These are phyloP conservation scores for Vitis hybrid DNA, from an alignment of 177 flowering plant genomes.

Conservation along the genomic window DNA sequence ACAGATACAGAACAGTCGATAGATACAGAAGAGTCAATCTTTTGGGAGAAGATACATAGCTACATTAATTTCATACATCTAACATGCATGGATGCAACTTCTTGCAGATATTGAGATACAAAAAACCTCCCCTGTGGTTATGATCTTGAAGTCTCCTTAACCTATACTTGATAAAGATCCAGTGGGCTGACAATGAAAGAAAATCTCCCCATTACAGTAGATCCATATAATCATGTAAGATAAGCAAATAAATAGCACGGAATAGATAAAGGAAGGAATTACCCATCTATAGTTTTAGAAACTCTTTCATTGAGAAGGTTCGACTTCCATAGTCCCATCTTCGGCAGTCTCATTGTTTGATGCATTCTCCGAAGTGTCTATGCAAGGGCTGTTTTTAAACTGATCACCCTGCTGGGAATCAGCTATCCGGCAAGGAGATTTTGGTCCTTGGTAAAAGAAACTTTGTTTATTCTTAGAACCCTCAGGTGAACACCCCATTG, in stretches of 20 bases:
- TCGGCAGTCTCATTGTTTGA: slow-evolving; percentile 31
- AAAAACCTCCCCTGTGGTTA: not conserved
- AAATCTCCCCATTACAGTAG: slow-evolving; percentile 41
- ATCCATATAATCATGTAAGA: slow-evolving; percentile 20
- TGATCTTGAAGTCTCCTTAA: slow-evolving; percentile 12
- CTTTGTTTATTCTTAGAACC: slow-evolving; percentile 24
- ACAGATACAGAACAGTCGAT: too few species aligned
- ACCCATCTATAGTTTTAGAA: slow-evolving; percentile 28
- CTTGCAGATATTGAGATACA: not conserved
- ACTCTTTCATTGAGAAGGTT: slow-evolving; percentile 26
- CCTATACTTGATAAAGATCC: slow-evolving; percentile 21
- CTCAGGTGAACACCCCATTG: slow-evolving; percentile 24
- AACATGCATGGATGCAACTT: not conserved
- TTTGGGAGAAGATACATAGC: not conserved
- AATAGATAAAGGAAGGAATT: slow-evolving; percentile 49
- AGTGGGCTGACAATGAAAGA: slow-evolving; percentile 53
- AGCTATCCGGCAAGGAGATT: slow-evolving; percentile 16
- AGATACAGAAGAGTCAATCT: too few species aligned
- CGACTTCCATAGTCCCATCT: slow-evolving; percentile 21
- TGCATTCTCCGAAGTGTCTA: slow-evolving; percentile 36
- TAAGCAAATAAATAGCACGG: slow-evolving; percentile 6
- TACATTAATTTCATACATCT: not conserved
- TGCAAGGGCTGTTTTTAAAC: slow-evolving; percentile 25
- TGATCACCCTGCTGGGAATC: slow-evolving; percentile 25
- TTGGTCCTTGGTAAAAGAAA: slow-evolving; percentile 26